Evolutionary conservation across 2,329 filamentous ascomycete species (phyloP).

Genomic region (Neofusicoccum sp.): DNA sequence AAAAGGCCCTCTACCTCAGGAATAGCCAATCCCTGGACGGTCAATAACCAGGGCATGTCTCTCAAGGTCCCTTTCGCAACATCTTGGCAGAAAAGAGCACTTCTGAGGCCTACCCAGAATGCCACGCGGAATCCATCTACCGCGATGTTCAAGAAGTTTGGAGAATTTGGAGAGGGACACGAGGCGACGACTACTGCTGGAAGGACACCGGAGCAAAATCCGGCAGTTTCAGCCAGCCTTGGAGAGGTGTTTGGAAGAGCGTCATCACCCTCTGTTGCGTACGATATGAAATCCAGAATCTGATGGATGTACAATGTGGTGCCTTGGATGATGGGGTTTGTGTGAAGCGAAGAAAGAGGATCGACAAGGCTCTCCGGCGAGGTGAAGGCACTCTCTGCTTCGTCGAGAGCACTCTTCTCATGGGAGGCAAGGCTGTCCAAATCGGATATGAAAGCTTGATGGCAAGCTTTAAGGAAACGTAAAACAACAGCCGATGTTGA

Average conservation of each 20-base stretch:
- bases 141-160: conserved; percentile 1
- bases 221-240: background rate
- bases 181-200: conserved; percentile 6
- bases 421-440: background rate
- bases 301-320: background rate
- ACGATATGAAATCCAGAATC: background rate
- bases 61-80: background rate
- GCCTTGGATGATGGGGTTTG: background rate
- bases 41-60: background rate
- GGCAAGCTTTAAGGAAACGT: background rate
- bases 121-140: conserved; percentile 7
- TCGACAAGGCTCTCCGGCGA: background rate
- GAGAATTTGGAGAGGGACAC: background rate
- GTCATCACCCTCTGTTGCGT: background rate
- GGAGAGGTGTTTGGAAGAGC: background rate
- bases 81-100: background rate
- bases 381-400: background rate
- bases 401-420: background rate
- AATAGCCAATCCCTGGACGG: background rate
- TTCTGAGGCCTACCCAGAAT: conserved; percentile 17
- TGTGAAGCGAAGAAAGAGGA: background rate
- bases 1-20: background rate
- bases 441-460: background rate
- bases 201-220: conserved; percentile 20
- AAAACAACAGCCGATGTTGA: background rate